Base-by-base conservation (phyloP, 495 filamentous ascomycete genomes). In the Chaetomidium leptoderma region DNA sequence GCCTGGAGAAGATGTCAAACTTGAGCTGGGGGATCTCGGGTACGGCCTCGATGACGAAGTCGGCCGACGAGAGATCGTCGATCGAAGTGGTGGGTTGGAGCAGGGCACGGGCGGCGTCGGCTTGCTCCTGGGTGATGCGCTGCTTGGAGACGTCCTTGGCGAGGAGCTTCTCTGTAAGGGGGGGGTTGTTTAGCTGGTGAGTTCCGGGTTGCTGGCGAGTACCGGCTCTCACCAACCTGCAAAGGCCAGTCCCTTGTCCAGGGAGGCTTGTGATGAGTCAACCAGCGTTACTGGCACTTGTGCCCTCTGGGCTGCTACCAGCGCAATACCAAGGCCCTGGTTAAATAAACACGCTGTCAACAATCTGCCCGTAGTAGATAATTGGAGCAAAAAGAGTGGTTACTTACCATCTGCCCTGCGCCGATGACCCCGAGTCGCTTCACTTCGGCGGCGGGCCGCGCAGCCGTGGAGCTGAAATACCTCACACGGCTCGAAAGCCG, bases 31-130 rank as follows among this genome's bases (percentile, higher is more conserved):
- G 84, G 43, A 95, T 95, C 77, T 99, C 93, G 27, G 93, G 93
- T 13, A 97, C 92, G 32, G 93, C 93, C 76, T 99, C 93, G 70
- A 99, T 96, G 30, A 97, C 84, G 69, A 97, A 97, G 78, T 99
- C 93, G n/a, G 88, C 86, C 5, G 82, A 79, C n/a, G 82, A 82
- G 16, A 97, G 85, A 57, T 85, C 81, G 30, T 92, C 88, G 66
- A 97, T 82, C 5, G 82, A 81, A 4, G 89, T 88, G 39, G 82
- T 85, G 11, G 90, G 74, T 1, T 68, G 75, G 42, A 99, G 80
- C 16, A 85, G 86, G 30, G 79, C 78, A 23, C 86, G 84, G 36
- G 84, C 81, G 17, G 80, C 76, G 63, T 88, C 84, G 11, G 93
- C 89, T 56, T 88, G 84, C 26, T 86, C 83, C 63, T 88, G 84